phyloP scores from a whole-genome alignment of 1,139 yeast species.

The Scheffersomyces cryptocercus region DNA sequence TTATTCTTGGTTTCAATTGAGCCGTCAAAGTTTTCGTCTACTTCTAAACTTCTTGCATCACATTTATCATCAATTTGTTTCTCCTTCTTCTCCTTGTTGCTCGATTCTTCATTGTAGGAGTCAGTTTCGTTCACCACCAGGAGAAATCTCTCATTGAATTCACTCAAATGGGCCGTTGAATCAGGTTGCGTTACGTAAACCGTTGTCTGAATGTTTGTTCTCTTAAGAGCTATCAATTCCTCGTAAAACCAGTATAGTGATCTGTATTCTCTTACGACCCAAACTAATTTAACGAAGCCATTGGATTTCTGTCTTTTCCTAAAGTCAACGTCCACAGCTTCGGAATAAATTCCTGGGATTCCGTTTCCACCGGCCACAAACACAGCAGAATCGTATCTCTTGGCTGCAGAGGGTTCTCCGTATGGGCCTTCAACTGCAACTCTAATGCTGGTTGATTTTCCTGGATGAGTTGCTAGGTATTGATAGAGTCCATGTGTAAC shows the following conservation, averaged over 20 bases:
- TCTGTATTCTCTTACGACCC: conserved; percentile 38
- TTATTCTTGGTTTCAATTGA: conserved; percentile 4
- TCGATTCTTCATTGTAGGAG: too few relatives aligned
- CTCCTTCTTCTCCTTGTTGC: too few relatives aligned
- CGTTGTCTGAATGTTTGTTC: conserved; percentile 26
- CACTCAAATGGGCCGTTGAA: conserved; percentile 10
- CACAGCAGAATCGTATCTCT: conserved; percentile 32
- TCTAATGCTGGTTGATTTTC: conserved; percentile 24
- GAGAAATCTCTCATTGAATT: conserved; percentile 6
- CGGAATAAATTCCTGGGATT: conserved; percentile 44
- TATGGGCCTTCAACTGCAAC: conserved; percentile 47
- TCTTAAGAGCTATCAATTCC: conserved; percentile 28
- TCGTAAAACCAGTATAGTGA: conserved; percentile 37
- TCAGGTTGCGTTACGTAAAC: conserved; percentile 35
- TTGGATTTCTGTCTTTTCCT: conserved; percentile 14
- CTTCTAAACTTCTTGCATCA: background rate
- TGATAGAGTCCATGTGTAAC: conserved; percentile 33
- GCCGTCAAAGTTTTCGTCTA: background rate
- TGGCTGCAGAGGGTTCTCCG: conserved; percentile 34
- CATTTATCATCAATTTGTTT: too few relatives aligned
- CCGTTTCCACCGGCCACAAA: conserved; percentile 47
- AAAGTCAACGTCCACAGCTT: conserved; percentile 30
- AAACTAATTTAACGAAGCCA: conserved; percentile 28
- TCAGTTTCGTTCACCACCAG: too few relatives aligned
- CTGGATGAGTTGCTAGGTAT: conserved; percentile 29